Evolutionary conservation across 2,329 filamentous ascomycete genomes (phyloP).

Genomic region (Penicillium sclerotiorum): DNA sequence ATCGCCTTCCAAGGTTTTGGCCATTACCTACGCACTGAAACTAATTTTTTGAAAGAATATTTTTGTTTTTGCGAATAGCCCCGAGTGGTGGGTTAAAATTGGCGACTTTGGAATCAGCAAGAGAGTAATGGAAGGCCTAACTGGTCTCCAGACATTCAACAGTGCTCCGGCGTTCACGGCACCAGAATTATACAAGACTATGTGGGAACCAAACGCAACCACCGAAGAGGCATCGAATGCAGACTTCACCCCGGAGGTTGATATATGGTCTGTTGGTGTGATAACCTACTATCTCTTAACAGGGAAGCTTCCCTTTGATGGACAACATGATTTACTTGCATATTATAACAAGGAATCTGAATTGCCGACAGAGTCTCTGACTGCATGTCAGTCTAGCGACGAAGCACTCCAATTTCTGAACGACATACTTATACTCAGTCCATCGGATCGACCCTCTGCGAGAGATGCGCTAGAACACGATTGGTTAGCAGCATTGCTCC

Average conservation of each 20-base stretch:
- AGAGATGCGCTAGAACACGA: constrained; percentile 8
- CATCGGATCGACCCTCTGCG: constrained; percentile 1
- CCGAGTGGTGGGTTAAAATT: constrained; percentile 44
- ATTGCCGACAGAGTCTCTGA: constrained; percentile 1
- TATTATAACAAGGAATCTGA: constrained; percentile 7
- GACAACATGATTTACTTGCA: constrained; percentile 5
- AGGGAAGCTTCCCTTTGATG: constrained; percentile 4
- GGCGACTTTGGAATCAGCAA: constrained; percentile 46
- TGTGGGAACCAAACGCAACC: not conserved
- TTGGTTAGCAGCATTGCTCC: constrained; percentile 6
- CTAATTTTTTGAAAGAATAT: constrained; percentile 31
- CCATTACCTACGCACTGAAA: not conserved
- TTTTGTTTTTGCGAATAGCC: constrained; percentile 28
- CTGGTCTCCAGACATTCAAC: constrained; percentile 9
- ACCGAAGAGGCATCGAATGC: not conserved
- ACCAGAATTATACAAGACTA: constrained; percentile 8
- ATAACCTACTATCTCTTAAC: constrained; percentile 12
- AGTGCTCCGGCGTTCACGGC: constrained; percentile 10
- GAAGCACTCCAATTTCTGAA: constrained; percentile 7
- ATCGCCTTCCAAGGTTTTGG: no score
- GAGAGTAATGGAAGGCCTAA: constrained; percentile 18
- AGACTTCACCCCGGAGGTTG: constrained; percentile 2
- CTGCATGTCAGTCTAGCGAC: not conserved
- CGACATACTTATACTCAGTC: constrained; percentile 1
- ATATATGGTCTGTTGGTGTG: constrained; percentile 13